Conservation (phyloP, 2,329 filamentous ascomycete species). For the Endoconidiophora laricicola region DNA sequence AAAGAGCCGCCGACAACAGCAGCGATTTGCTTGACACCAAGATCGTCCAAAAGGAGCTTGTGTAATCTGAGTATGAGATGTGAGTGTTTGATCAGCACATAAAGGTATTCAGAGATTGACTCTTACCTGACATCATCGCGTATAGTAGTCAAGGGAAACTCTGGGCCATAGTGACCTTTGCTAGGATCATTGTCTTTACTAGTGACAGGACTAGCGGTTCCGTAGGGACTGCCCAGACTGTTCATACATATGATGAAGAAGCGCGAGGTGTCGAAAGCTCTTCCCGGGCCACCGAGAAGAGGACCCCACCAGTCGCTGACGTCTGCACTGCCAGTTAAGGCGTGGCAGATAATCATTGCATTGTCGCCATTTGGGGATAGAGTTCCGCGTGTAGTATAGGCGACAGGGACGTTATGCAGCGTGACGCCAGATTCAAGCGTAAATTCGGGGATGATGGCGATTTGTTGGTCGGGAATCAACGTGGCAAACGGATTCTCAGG, state of each 20-base stretch:
- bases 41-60: constrained; percentile 61
- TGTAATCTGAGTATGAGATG: constrained; percentile 40
- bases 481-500: constrained; percentile 81
- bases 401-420: constrained; percentile 57
- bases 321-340: constrained; percentile 70
- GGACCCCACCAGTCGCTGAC: constrained; percentile 83
- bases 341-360: constrained; percentile 66
- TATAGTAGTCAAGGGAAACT: constrained; percentile 91
- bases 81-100: not conserved
- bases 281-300: constrained; percentile 57
- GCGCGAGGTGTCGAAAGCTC: constrained; percentile 63
- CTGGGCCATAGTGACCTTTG: constrained; percentile 73
- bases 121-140: constrained; percentile 84
- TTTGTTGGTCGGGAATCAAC: constrained; percentile 75
- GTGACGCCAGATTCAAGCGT: constrained; percentile 83
- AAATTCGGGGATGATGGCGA: constrained; percentile 75
- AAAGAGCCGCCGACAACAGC: constrained; percentile 71
- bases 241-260: constrained; percentile 84
- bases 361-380: constrained; percentile 44
- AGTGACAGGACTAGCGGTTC: constrained; percentile 76
- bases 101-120: not conserved
- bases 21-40: constrained; percentile 64
- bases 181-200: constrained; percentile 63
- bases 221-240: constrained; percentile 70
- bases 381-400: constrained; percentile 48